Conservation (phyloP, 345 rosid genomes). For the Rhizophora mangle region DNA sequence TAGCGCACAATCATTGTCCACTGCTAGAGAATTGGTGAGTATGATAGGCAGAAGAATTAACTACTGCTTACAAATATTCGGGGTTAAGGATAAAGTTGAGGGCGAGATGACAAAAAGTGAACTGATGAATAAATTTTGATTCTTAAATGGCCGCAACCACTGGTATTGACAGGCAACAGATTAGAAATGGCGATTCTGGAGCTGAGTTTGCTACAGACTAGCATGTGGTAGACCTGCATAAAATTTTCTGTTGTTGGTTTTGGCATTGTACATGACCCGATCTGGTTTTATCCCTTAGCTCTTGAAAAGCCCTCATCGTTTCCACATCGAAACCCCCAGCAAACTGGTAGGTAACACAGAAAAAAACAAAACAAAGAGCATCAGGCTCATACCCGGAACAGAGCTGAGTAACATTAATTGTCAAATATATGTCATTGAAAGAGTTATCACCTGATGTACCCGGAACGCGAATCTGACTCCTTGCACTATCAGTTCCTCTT, state of each 20-base stretch:
- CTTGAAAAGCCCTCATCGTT: constrained; percentile 93
- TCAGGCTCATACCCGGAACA: not conserved
- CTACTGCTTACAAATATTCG: too few relatives aligned
- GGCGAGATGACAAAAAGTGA: not conserved
- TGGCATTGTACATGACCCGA: constrained; percentile 71
- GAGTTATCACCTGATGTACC: constrained; percentile 75
- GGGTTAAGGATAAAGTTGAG: not conserved
- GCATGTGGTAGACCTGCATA: constrained; percentile 57
- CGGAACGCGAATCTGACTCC: constrained; percentile 96
- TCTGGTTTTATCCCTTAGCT: constrained; percentile 87
- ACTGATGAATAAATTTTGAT: constrained; percentile 11
- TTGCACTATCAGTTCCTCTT: constrained; percentile 92
- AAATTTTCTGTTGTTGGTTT: constrained; percentile 60
- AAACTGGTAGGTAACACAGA: constrained; percentile 40
- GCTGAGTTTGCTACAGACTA: constrained; percentile 52
- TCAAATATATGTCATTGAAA: too few relatives aligned
- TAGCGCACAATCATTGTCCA: too few relatives aligned
- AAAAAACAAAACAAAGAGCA: not conserved
- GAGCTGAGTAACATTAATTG: not conserved
- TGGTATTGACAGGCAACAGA: constrained; percentile 10
- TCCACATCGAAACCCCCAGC: constrained; percentile 96
- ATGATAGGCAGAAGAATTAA: too few relatives aligned
- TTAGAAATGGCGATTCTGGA: constrained; percentile 12
- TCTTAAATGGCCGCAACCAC: constrained; percentile 8
- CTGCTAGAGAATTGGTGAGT: too few relatives aligned